Conservation (phyloP, 2,329 filamentous ascomycete genomes). For the Arthrinium puccinioides region DNA sequence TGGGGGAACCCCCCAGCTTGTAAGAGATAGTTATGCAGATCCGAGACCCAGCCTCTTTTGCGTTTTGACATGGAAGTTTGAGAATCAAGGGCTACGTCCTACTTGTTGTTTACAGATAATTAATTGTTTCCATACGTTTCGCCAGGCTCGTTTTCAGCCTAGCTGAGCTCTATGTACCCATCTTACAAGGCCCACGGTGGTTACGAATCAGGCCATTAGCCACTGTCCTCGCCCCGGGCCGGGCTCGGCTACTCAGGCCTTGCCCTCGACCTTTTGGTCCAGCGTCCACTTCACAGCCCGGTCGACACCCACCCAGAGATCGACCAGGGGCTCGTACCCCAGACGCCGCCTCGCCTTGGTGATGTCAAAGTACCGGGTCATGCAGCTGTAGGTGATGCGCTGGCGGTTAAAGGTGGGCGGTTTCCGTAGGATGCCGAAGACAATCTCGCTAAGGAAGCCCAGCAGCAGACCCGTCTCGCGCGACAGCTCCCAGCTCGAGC, state of each 20-base stretch:
- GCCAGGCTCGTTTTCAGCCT: no score
- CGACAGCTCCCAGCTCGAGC: slow-evolving; percentile 48
- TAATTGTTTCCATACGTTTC: no score
- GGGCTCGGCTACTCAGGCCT: background rate
- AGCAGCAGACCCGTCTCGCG: slow-evolving; percentile 43
- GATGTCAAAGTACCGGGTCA: slow-evolving; percentile 74
- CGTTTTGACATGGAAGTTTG: no score
- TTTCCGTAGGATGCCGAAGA: slow-evolving; percentile 40
- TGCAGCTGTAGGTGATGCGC: slow-evolving; percentile 59
- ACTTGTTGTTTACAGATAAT: no score
- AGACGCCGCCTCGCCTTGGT: slow-evolving; percentile 64
- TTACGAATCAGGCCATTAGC: no score
- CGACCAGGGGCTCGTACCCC: slow-evolving; percentile 61
- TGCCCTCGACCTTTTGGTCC: slow-evolving; percentile 36
- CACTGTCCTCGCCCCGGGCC: no score
- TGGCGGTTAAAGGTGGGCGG: slow-evolving; percentile 51
- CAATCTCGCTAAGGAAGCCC: slow-evolving; percentile 46
- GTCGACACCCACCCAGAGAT: slow-evolving; percentile 56
- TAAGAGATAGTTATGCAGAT: no score
- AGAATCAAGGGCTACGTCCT: no score
- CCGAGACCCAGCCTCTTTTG: no score
- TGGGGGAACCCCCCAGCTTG: no score
- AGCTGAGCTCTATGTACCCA: no score
- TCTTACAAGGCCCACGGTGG: no score
- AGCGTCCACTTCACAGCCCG: slow-evolving; percentile 47